Conservation (phyloP, 2,329 filamentous ascomycete species). For the Colletotrichum kahawae region DNA sequence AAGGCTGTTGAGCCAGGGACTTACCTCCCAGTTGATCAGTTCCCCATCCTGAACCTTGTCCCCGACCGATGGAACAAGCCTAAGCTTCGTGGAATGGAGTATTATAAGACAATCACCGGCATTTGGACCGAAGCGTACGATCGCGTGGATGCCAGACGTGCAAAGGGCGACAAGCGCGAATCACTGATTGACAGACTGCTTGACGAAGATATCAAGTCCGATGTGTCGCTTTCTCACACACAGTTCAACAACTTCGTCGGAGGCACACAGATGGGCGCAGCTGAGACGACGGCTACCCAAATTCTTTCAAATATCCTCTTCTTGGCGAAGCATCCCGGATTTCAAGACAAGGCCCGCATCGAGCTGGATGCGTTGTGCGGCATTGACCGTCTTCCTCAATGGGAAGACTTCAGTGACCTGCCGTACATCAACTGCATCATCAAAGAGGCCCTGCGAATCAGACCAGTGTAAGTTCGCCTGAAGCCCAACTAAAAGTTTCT, state of each 20-base stretch:
- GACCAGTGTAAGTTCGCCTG: constrained; percentile 31
- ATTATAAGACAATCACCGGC: constrained; percentile 43
- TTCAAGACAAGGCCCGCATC: constrained; percentile 42
- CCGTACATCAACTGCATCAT: constrained; percentile 46
- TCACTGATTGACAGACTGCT: constrained; percentile 46
- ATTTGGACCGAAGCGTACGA: constrained; percentile 43
- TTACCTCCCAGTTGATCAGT: constrained; percentile 54
- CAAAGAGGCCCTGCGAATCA: constrained; percentile 48
- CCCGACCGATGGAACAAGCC: constrained; percentile 48
- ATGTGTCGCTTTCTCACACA: constrained; percentile 24
- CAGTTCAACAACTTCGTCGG: constrained; percentile 41
- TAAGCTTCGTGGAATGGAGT: constrained; percentile 35
- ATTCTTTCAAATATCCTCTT: constrained; percentile 43
- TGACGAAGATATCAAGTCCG: constrained; percentile 37
- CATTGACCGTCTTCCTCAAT: constrained; percentile 36
- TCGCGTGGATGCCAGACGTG: constrained; percentile 36
- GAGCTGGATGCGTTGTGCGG: constrained; percentile 45
- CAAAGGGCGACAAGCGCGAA: constrained; percentile 24
- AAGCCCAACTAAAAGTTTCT: fast-evolving
- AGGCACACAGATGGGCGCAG: constrained; percentile 37
- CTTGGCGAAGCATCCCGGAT: constrained; percentile 44
- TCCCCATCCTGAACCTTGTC: constrained; percentile 46
- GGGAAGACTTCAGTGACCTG: constrained; percentile 39
- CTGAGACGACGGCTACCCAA: constrained; percentile 38
- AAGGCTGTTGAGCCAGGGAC: constrained; percentile 50